Evolutionary conservation across 768 basidiomycete species (phyloP).

Genomic region (Pilatotrama ljubarskyi): DNA sequence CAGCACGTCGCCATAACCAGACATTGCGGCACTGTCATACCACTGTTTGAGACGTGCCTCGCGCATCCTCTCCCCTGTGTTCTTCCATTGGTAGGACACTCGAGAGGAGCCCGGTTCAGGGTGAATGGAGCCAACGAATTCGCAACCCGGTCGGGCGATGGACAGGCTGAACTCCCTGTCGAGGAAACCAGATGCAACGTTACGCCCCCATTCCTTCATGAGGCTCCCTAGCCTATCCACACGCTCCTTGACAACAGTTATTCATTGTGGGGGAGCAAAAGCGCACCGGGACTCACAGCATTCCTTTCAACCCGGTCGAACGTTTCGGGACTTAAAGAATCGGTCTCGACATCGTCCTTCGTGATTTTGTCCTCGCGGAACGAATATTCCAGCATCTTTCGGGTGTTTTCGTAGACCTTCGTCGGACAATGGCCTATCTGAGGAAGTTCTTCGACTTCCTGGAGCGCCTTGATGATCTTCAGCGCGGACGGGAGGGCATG

Average conservation of each 20-base stretch:
- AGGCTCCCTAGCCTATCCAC: neutral
- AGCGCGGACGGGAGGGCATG: too few species aligned
- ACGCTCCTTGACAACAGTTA: neutral
- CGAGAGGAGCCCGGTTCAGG: neutral
- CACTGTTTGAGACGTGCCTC: neutral
- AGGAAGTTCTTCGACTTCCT: too few species aligned
- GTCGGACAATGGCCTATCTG: too few species aligned
- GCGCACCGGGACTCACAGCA: too few species aligned
- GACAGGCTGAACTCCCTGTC: neutral
- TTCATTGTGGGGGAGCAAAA: neutral
- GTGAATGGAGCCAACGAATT: neutral
- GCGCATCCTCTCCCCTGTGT: too few species aligned
- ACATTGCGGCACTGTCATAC: slow-evolving; percentile 21
- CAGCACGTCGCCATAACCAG: slow-evolving; percentile 31
- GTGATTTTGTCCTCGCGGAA: too few species aligned
- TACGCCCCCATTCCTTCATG: neutral
- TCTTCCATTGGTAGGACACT: neutral
- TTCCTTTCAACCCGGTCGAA: too few species aligned
- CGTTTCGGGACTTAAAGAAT: too few species aligned
- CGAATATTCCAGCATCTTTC: too few species aligned
- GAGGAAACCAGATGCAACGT: neutral
- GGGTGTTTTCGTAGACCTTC: too few species aligned
- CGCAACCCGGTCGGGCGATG: neutral
- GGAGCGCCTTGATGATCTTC: too few species aligned
- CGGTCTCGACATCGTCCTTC: too few species aligned